These are phyloP conservation scores for Gomphus bonarii DNA, from an alignment of 1,284 basidiomycete species.

Conservation along the genomic window DNA sequence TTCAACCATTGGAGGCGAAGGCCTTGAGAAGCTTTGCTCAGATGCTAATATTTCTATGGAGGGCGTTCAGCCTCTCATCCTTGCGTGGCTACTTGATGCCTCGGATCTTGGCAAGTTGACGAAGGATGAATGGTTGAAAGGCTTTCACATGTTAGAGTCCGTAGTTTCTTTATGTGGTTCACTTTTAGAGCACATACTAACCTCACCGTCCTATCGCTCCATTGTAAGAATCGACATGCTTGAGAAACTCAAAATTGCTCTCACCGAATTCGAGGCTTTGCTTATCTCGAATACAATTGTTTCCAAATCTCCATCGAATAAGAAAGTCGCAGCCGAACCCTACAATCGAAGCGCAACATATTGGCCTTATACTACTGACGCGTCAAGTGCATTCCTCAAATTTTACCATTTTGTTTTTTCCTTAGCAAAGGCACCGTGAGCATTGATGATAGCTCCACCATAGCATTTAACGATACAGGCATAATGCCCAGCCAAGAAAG, in stretches of 20 bases:
- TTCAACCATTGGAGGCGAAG: constrained; percentile 50
- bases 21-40: constrained; percentile 52
- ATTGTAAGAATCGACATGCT: constrained; percentile 46
- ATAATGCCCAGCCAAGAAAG: constrained; percentile 39
- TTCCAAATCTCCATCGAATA: constrained; percentile 24
- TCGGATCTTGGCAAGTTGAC: constrained; percentile 61
- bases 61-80: constrained; percentile 53
- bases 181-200: not conserved
- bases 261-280: constrained; percentile 52
- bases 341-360: constrained; percentile 47
- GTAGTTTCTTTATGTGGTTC: constrained; percentile 18
- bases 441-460: constrained; percentile 15
- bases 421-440: constrained; percentile 58
- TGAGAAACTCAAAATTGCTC: constrained; percentile 33
- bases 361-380: constrained; percentile 36
- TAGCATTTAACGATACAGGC: not conserved
- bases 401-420: constrained; percentile 61
- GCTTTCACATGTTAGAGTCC: constrained; percentile 47
- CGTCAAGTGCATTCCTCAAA: constrained; percentile 43
- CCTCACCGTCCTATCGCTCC: not conserved
- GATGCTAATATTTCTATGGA: constrained; percentile 60
- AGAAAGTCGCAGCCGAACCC: constrained; percentile 28
- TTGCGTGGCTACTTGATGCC: constrained; percentile 62
- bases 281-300: constrained; percentile 41
- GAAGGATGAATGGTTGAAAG: constrained; percentile 55